Evolutionary conservation across 805 yeast genomes (phyloP).

Genomic region (Wickerhamomyces hampshirensis): DNA sequence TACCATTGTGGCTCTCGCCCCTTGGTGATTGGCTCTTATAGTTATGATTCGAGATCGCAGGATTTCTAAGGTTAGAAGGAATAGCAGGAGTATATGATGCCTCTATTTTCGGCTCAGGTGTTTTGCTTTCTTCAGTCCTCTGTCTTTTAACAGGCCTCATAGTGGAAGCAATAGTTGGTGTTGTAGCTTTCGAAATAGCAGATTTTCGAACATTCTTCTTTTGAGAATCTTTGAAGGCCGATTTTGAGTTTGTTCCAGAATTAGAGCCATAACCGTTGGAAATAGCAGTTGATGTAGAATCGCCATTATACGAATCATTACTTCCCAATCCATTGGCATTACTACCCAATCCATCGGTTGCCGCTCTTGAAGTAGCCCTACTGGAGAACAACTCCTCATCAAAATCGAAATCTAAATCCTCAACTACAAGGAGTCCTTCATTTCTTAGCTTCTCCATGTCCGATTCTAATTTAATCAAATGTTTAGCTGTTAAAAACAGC

Average conservation of each 20-base stretch:
- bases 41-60: conserved; percentile 1
- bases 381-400: conserved; percentile 33
- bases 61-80: conserved; percentile 1
- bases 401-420: conserved; percentile 30
- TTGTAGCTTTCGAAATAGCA: conserved; percentile 7
- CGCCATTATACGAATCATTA: background rate
- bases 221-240: conserved; percentile 1
- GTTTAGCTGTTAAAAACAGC: conserved; percentile 69
- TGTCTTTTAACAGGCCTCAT: conserved; percentile 19
- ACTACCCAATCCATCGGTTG: conserved; percentile 11
- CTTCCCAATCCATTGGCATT: background rate
- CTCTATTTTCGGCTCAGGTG: conserved; percentile 13
- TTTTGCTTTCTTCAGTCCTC: conserved; percentile 15
- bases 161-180: conserved; percentile 9
- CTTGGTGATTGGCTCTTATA: conserved; percentile 8
- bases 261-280: background rate
- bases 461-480: conserved; percentile 64
- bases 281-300: background rate
- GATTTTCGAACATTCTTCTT: conserved; percentile 9
- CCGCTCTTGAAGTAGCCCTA: conserved; percentile 26
- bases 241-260: background rate
- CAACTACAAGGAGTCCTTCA: conserved; percentile 70
- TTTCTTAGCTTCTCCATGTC: conserved; percentile 72
- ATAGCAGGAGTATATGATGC: background rate
- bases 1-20: conserved; percentile 22